Conservation (phyloP, 768 basidiomycete species). For the Tylopilus vinaceipallidus region DNA sequence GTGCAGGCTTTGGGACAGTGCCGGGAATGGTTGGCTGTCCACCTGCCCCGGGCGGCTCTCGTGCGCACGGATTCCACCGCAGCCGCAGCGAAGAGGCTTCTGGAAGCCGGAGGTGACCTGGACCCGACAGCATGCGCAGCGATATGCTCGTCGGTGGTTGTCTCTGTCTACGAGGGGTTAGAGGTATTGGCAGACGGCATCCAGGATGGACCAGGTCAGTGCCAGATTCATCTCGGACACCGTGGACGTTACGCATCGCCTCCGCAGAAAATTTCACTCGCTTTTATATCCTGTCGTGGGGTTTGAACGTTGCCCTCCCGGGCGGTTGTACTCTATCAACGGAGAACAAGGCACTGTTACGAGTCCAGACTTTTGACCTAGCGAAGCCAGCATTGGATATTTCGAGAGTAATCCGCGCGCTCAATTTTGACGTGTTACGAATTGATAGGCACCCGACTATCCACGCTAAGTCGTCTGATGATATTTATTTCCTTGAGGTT, state of each 20-base stretch:
- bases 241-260: background rate
- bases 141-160: conserved; percentile 69
- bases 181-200: conserved; percentile 60
- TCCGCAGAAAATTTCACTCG: conserved; percentile 63
- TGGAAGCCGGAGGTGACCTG: conserved; percentile 34
- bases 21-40: conserved; percentile 50
- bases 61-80: conserved; percentile 73
- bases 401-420: conserved; percentile 29
- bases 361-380: conserved; percentile 23
- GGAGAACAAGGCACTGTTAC: conserved; percentile 37
- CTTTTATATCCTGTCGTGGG: conserved; percentile 57
- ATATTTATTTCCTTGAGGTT: conserved; percentile 67
- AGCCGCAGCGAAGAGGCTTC: conserved; percentile 52
- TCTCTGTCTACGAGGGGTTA: conserved; percentile 57
- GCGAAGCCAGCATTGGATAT: conserved; percentile 8
- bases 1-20: conserved; percentile 78
- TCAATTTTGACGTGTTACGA: conserved; percentile 46
- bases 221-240: background rate
- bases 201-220: conserved; percentile 46
- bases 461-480: conserved; percentile 45
- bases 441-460: conserved; percentile 66
- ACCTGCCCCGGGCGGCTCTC: conserved; percentile 51
- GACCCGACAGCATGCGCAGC: conserved; percentile 57
- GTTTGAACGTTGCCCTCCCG: conserved; percentile 31
- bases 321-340: conserved; percentile 17